Percentiles rank a stretch among this genome's conserved stretches.
Evolutionary conservation across 208 protist genomes (phyloP).

Genomic region (Trypanosomatidae sp.): DNA sequence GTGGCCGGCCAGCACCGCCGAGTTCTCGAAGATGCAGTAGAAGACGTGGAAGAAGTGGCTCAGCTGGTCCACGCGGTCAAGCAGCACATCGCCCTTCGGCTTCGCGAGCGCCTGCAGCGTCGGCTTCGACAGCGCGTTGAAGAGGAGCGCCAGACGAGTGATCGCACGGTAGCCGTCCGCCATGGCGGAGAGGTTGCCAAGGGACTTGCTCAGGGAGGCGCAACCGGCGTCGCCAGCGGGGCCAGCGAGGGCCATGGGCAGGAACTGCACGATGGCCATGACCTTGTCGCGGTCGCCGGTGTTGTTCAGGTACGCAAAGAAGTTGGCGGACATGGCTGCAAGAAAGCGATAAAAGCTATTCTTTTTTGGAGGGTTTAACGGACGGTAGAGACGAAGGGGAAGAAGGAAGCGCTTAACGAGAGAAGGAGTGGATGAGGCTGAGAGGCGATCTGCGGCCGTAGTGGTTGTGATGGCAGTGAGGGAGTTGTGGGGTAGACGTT

Average conservation of each 20-base stretch:
- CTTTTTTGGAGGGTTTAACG: background rate
- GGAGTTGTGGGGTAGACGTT: too few species aligned
- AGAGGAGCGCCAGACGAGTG: conserved; percentile 77
- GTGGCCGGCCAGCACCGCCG: conserved; percentile 66
- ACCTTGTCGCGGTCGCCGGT: conserved; percentile 88
- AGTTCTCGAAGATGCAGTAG: conserved; percentile 86
- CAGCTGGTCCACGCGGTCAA: conserved; percentile 66
- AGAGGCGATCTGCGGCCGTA: too few species aligned
- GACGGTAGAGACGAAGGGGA: background rate
- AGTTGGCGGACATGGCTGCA: conserved; percentile 40
- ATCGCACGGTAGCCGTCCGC: conserved; percentile 85
- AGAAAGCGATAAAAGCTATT: background rate
- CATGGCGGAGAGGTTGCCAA: conserved; percentile 73
- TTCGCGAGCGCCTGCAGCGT: conserved; percentile 60
- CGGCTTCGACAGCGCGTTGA: conserved; percentile 62
- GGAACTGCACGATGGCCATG: conserved; percentile 89
- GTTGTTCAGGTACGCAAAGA: conserved; percentile 61
- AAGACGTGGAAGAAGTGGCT: conserved; percentile 82
- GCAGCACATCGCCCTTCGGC: conserved; percentile 52
- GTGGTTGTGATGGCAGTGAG: too few species aligned
- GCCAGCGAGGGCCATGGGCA: conserved; percentile 67
- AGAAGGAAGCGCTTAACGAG: too few species aligned
- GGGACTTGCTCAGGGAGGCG: conserved; percentile 57
- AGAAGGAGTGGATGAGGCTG: too few species aligned
- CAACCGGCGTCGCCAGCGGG: conserved; percentile 55